Conservation (phyloP, 805 yeast genomes). For the Scheffersomyces coipomensis region DNA sequence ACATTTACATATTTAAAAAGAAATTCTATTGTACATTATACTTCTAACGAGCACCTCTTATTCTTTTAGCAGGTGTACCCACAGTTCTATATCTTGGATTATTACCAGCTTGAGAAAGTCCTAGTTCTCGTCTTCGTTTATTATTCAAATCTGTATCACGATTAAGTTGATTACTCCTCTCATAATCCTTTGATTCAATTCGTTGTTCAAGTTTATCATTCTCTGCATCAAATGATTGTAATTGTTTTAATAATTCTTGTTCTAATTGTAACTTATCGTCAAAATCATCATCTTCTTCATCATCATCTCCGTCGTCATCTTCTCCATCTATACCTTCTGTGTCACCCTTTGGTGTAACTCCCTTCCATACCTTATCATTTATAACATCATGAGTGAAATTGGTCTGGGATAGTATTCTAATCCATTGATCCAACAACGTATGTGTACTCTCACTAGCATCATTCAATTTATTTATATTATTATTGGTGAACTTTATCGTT, state of each 20-base stretch:
- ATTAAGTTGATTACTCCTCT: neutral
- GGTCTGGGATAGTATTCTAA: conserved; percentile 60
- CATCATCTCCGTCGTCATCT: conserved; percentile 16
- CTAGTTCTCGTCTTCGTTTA: conserved; percentile 22
- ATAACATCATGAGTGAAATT: conserved; percentile 51
- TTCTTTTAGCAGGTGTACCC: neutral
- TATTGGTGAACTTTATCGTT: conserved; percentile 11
- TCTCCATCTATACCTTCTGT: conserved; percentile 13
- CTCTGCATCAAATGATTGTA: conserved; percentile 23
- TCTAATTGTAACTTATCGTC: conserved; percentile 17
- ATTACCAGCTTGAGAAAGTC: conserved; percentile 7
- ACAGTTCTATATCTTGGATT: neutral
- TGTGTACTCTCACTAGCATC: conserved; percentile 48
- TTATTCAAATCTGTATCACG: conserved; percentile 8
- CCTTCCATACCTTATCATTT: conserved; percentile 42
- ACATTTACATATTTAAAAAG: too few species aligned
- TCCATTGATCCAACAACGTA: conserved; percentile 57
- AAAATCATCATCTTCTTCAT: conserved; percentile 14
- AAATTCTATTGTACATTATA: too few species aligned
- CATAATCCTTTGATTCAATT: conserved; percentile 15
- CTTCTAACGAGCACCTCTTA: too few species aligned
- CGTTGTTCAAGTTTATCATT: conserved; percentile 18
- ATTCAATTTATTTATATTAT: conserved; percentile 29
- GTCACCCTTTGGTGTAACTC: conserved; percentile 10
- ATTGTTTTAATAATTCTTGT: conserved; percentile 20